Evolutionary conservation across 2,329 filamentous ascomycete species (phyloP), one percentile per base, ranked within the genome.

Genomic region (Fusarium drepaniforme): DNA sequence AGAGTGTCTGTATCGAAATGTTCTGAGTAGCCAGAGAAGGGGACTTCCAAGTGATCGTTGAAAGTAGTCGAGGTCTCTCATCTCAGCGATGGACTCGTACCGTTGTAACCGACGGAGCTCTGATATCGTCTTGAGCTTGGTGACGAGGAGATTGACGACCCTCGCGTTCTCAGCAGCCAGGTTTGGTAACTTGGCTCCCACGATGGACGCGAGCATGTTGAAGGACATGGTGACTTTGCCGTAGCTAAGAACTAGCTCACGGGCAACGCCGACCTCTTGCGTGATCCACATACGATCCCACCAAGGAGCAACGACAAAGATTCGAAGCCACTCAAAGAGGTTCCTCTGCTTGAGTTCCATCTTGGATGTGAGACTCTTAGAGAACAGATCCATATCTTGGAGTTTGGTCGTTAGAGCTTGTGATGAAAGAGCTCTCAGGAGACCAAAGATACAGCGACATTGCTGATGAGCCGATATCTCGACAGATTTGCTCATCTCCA

Each of bases 251-350:
- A 59, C 44, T 11, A 76, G 71, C 46, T 74, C 71, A 28, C 62
- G 66, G 16, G 73, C 70, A 3, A 71, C 73, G 42, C 71, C 73
- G 23, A 72, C 74, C 58, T 76, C 74, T 57, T 76, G 74, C 7
- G 67, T 75, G 53, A 76, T 74, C 73, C 73, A 76, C 68, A 74
- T 72, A 37, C 74, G 74, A 75, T 75, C 68, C 74, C 74, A 76
- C 74, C 74, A 76, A 28, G 74, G 71, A 28, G 71, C 66, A 25
- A 75, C 33, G 28, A 70, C 53, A 40, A 76, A 76, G 40, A 51
- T 46, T 15, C 73, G 73, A 9, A 76, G 51, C 74, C 73, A 74
- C 64, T 76, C 75, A 57, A 75, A 76, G 1, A 76, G 73, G 25
- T 38, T 23, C 15, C 60, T 57, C 15, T 74, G 65, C 13, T 72